phyloP scores from a whole-genome alignment of 495 filamentous ascomycete species.

The Thozetella sp. region DNA sequence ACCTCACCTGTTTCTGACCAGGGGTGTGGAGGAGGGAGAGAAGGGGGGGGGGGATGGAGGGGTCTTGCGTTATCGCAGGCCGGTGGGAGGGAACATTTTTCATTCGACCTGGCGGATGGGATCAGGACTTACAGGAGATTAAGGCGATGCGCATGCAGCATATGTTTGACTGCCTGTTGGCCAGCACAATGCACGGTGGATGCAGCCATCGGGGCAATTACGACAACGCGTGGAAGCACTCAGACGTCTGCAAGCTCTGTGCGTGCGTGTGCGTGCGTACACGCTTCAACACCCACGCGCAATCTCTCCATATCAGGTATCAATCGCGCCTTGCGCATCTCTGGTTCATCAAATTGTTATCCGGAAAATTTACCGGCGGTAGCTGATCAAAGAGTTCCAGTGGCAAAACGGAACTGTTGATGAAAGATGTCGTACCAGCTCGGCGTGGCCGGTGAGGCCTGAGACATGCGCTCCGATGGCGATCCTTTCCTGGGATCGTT shows the following conservation, averaged over 20 bases:
- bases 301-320: neutral
- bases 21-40: too few species aligned
- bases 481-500: neutral
- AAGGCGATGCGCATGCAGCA: neutral
- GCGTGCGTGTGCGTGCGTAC: too few species aligned
- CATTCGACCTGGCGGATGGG: neutral
- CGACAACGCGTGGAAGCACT: neutral
- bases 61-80: neutral
- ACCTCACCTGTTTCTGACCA: too few species aligned
- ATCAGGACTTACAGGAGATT: conserved; percentile 3
- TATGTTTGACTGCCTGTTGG: neutral
- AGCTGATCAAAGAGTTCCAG: neutral
- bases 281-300: too few species aligned
- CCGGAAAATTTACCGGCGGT: neutral
- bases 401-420: neutral
- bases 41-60: neutral
- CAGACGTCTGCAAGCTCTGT: neutral
- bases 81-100: neutral
- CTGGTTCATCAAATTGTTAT: neutral
- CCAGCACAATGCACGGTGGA: neutral
- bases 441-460: neutral
- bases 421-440: neutral
- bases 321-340: neutral
- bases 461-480: neutral
- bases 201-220: neutral